Conservation (phyloP, 805 yeast species). For the Suhomyces pyralidae region DNA sequence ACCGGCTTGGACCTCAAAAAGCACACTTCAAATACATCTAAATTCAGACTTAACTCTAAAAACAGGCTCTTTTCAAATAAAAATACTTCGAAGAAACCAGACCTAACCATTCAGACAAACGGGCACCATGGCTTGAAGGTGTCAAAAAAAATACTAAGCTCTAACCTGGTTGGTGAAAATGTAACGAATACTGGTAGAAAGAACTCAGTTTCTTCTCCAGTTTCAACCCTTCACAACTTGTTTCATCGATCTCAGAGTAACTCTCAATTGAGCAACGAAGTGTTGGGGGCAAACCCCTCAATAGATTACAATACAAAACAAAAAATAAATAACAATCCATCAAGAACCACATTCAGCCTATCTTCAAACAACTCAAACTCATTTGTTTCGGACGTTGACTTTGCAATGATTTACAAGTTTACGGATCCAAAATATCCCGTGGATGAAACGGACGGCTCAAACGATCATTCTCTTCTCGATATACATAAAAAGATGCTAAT, state of each 20-base stretch:
- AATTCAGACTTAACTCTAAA: conserved; percentile 9
- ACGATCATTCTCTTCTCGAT: conserved; percentile 22
- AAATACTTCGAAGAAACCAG: conserved; percentile 18
- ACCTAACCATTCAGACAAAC: conserved; percentile 30
- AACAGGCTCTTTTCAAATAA: conserved; percentile 10
- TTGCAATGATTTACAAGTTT: conserved; percentile 32
- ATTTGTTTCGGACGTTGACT: conserved; percentile 24
- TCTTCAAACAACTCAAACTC: conserved; percentile 38
- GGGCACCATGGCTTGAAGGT: conserved; percentile 23
- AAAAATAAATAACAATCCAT: conserved; percentile 7
- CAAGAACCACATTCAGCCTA: conserved; percentile 22
- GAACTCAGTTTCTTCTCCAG: conserved; percentile 29
- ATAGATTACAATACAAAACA: conserved; percentile 14
- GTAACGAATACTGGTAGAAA: conserved; percentile 12
- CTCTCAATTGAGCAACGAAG: conserved; percentile 11
- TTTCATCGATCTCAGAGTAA: conserved; percentile 26
- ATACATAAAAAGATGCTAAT: conserved; percentile 28
- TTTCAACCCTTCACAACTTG: conserved; percentile 30
- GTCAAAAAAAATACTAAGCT: conserved; percentile 23
- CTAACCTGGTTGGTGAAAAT: conserved; percentile 15
- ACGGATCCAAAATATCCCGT: conserved; percentile 29
- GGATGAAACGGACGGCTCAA: conserved; percentile 21
- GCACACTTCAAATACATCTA: conserved; percentile 1
- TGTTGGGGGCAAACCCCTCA: conserved; percentile 1
- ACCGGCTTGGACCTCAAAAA: conserved; percentile 1